Conservation (phyloP, 2,329 filamentous ascomycete genomes). For the Claviceps purpurea region DNA sequence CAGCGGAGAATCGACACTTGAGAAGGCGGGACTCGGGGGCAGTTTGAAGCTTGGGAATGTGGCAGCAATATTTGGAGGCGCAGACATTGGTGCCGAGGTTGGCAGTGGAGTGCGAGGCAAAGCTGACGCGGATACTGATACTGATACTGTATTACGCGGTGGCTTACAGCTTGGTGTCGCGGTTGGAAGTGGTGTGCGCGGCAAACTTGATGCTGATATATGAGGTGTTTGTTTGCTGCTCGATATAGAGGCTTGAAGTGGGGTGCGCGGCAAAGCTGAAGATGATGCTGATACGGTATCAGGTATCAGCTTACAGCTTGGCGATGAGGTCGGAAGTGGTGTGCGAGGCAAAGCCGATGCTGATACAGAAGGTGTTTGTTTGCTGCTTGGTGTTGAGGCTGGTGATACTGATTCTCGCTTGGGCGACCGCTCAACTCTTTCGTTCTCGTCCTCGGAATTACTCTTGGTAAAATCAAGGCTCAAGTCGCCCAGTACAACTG, state of each 20-base stretch:
- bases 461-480: slow-evolving; percentile 38
- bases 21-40: slow-evolving; percentile 60
- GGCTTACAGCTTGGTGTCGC: slow-evolving; percentile 44
- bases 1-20: slow-evolving; percentile 53
- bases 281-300: too few relatives aligned
- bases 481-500: slow-evolving; percentile 36
- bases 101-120: slow-evolving; percentile 38
- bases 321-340: slow-evolving; percentile 35
- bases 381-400: slow-evolving; percentile 19
- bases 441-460: slow-evolving; percentile 38
- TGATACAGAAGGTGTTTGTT: slow-evolving; percentile 15
- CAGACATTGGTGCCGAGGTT: slow-evolving; percentile 39
- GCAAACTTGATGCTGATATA: slow-evolving; percentile 24
- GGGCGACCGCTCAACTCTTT: slow-evolving; percentile 42
- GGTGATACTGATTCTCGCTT: slow-evolving; percentile 40
- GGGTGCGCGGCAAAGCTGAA: too few relatives aligned
- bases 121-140: slow-evolving; percentile 23
- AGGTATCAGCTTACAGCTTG: slow-evolving; percentile 41
- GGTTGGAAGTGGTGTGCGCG: slow-evolving; percentile 38
- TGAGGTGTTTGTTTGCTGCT: slow-evolving; percentile 15
- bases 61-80: slow-evolving; percentile 46
- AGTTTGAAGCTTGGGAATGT: slow-evolving; percentile 58
- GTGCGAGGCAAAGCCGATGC: slow-evolving; percentile 30
- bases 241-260: slow-evolving; percentile 14
- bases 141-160: not conserved